Evolutionary conservation across 163 green algal genomes (phyloP).

Genomic region (Scenedesmus sp.): DNA sequence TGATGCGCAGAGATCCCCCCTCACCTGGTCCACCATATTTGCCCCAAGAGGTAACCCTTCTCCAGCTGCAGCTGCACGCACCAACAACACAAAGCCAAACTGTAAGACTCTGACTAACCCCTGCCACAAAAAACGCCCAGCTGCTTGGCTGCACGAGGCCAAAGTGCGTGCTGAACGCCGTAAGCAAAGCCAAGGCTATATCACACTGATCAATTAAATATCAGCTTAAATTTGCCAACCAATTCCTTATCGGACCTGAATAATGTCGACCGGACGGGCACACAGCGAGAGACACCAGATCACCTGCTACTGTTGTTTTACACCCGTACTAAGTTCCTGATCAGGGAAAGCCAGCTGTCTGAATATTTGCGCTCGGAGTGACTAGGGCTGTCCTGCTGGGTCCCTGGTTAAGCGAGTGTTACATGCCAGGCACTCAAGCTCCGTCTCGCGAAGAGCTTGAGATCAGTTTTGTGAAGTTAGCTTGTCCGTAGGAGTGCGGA

Average conservation of each 20-base stretch:
- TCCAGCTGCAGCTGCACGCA: neutral
- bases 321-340: neutral
- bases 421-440: neutral
- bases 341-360: neutral
- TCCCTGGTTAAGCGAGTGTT: neutral
- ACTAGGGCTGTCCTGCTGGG: neutral
- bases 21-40: slow-evolving; percentile 24
- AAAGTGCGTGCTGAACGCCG: neutral
- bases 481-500: neutral
- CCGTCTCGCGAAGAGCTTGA: too few species aligned
- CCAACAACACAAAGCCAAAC: neutral
- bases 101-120: neutral
- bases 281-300: neutral
- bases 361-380: neutral
- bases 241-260: neutral
- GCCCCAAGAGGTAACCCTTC: neutral
- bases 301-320: neutral
- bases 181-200: neutral
- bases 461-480: too few species aligned
- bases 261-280: neutral
- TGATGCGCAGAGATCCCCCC: neutral
- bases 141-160: neutral
- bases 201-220: neutral
- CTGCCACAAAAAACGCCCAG: neutral
- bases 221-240: neutral